phyloP scores from a whole-genome alignment of 164 flowering plant genomes.

The Kalanchoe fedtschenkoi region DNA sequence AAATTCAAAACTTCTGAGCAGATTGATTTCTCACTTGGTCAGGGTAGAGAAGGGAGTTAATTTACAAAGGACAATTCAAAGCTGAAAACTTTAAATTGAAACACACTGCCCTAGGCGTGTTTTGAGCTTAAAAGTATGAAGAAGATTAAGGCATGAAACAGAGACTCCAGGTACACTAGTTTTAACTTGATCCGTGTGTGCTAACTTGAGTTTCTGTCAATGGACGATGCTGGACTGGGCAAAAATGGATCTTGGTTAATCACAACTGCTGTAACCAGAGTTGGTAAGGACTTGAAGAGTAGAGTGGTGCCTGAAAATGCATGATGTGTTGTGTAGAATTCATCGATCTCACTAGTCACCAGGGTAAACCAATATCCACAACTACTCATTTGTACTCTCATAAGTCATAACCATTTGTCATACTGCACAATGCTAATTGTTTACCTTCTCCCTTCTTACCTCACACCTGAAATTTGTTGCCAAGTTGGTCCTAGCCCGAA shows the following conservation, averaged over 20 bases:
- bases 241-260: constrained; percentile 44
- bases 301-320: not conserved
- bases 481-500: too few relatives aligned
- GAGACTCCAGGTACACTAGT: not conserved
- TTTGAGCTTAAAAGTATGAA: not conserved
- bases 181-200: not conserved
- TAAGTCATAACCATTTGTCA: not conserved
- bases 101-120: constrained; percentile 53
- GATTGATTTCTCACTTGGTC: constrained; percentile 61
- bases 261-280: constrained; percentile 47
- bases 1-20: too few relatives aligned
- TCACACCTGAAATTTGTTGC: too few relatives aligned
- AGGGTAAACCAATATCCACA: not conserved
- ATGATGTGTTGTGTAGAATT: not conserved
- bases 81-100: constrained; percentile 63
- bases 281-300: constrained; percentile 29
- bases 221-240: constrained; percentile 41
- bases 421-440: not conserved
- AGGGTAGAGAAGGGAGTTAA: constrained; percentile 77
- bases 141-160: not conserved
- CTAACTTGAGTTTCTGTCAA: constrained; percentile 27
- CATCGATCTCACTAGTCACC: not conserved
- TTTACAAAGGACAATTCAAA: constrained; percentile 45
- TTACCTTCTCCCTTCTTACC: constrained; percentile 11
- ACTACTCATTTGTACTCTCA: not conserved